Evolutionary conservation across 2,329 filamentous ascomycete species (phyloP).

Genomic region (Nemania sp.): DNA sequence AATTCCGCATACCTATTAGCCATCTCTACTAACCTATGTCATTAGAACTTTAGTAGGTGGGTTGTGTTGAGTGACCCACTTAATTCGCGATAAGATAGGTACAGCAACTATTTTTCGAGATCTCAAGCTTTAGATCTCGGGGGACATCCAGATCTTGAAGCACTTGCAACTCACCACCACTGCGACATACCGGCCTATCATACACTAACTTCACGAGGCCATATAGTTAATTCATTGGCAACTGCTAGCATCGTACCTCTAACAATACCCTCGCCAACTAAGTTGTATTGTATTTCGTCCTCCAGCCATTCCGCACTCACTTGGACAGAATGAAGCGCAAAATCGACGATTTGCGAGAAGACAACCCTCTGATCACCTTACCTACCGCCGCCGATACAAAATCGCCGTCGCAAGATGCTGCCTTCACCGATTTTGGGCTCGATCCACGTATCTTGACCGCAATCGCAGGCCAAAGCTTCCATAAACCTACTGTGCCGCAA

Average conservation of each 20-base stretch:
- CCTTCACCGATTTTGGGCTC: conserved; percentile 82
- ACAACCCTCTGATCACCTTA: conserved; percentile 49
- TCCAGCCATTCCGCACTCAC: background rate
- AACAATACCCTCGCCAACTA: background rate
- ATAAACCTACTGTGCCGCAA: conserved; percentile 89
- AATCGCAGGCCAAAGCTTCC: conserved; percentile 84
- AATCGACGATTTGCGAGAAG: conserved; percentile 65
- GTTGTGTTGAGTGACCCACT: no score
- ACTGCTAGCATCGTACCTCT: no score
- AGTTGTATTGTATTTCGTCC: background rate
- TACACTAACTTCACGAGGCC: no score
- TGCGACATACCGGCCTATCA: background rate
- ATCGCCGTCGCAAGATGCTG: conserved; percentile 53
- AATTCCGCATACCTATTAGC: no score
- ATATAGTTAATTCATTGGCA: background rate
- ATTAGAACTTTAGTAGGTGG: no score
- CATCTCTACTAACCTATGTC: no score
- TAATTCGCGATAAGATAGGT: conserved; percentile 29
- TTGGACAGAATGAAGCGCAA: conserved; percentile 68
- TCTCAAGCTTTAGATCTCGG: background rate
- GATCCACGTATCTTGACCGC: conserved; percentile 89
- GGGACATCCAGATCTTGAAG: background rate
- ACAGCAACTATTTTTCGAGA: conserved; percentile 22
- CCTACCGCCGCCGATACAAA: conserved; percentile 36
- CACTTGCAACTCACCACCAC: background rate